Evolutionary conservation across 306 rosid species (phyloP).

Genomic region (Trichosanthes truncata): DNA sequence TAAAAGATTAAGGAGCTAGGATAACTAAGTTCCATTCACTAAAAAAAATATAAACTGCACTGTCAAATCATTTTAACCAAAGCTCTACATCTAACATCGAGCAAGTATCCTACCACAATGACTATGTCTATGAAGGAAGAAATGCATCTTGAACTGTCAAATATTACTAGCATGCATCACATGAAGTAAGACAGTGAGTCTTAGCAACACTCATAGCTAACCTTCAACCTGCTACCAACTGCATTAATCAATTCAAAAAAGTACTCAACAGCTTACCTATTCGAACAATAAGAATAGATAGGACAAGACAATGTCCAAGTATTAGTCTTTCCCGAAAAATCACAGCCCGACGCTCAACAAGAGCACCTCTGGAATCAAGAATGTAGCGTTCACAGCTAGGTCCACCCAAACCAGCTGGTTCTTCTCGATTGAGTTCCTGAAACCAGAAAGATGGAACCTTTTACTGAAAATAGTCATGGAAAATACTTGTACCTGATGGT

Average conservation of each 20-base stretch:
- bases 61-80: background rate
- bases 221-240: background rate
- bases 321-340: constrained; percentile 84
- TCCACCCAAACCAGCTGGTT: constrained; percentile 93
- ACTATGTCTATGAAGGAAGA: background rate
- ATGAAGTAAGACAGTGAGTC: background rate
- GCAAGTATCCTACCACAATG: background rate
- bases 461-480: background rate
- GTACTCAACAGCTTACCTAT: constrained; percentile 37
- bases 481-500: background rate
- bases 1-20: background rate
- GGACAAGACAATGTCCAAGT: constrained; percentile 90
- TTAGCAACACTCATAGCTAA: background rate
- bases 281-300: constrained; percentile 68
- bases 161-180: background rate
- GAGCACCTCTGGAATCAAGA: constrained; percentile 94
- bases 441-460: constrained; percentile 14
- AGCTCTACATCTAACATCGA: background rate
- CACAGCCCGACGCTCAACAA: constrained; percentile 86
- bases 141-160: background rate
- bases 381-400: constrained; percentile 70
- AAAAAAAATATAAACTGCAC: background rate
- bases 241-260: constrained; percentile 13
- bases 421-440: constrained; percentile 92
- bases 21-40: background rate